Evolutionary conservation across 2,329 filamentous ascomycete genomes (phyloP).

Genomic region (Aspergillus ustus): DNA sequence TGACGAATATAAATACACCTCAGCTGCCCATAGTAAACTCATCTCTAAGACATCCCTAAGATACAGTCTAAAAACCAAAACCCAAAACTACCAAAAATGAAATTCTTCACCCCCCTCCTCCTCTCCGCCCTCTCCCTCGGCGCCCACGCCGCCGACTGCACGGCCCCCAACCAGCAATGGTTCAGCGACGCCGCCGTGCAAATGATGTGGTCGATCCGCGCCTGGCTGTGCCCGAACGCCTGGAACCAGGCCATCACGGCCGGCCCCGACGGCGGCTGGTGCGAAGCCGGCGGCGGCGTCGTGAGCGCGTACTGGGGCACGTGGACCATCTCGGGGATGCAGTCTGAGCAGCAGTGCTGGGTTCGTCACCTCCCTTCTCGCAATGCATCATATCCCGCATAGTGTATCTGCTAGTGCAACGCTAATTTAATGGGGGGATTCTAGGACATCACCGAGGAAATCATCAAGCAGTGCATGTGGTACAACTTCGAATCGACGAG

Average conservation of each 20-base stretch:
- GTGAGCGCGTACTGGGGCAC: constrained; percentile 12
- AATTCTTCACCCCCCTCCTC: neutral
- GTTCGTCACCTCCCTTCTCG: too few species aligned
- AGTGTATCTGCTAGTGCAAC: too few species aligned
- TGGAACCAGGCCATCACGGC: constrained; percentile 13
- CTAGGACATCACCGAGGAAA: constrained; percentile 18
- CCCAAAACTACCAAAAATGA: constrained; percentile 5
- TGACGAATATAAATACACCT: neutral
- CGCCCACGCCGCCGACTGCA: constrained; percentile 14
- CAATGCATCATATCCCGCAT: too few species aligned
- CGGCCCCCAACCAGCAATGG: constrained; percentile 14
- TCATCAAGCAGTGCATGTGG: constrained; percentile 21
- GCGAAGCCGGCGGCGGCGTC: constrained; percentile 14
- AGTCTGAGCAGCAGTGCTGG: constrained; percentile 18
- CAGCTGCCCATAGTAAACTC: neutral
- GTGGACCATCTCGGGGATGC: constrained; percentile 12
- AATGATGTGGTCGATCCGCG: constrained; percentile 21
- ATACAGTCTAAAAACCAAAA: neutral
- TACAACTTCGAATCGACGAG: constrained; percentile 13
- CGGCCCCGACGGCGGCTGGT: constrained; percentile 14
- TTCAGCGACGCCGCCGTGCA: constrained; percentile 11
- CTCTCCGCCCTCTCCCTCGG: constrained; percentile 2
- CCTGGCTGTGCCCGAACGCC: constrained; percentile 15
- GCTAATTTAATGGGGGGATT: too few species aligned
- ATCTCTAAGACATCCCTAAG: neutral